Percentiles rank a stretch among this genome's conserved stretches.
Evolutionary conservation across 2,329 filamentous ascomycete genomes (phyloP).

Genomic region (Cercospora sp.): DNA sequence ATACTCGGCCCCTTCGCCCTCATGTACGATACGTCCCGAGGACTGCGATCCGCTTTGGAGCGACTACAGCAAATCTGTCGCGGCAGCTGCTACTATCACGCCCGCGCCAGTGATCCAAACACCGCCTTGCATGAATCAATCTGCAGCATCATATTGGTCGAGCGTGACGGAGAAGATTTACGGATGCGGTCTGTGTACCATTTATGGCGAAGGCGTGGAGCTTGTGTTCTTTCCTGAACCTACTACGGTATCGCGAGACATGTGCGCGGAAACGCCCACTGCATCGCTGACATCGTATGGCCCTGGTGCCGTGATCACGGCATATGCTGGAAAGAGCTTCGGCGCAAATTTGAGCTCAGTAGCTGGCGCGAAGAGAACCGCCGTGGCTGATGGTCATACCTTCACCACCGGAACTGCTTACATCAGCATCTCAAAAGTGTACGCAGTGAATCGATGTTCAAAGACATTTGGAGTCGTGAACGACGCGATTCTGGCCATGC

Average conservation of each 20-base stretch:
- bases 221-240: slow-evolving; percentile 35
- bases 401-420: slow-evolving; percentile 37
- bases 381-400: slow-evolving; percentile 29
- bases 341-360: slow-evolving; percentile 14
- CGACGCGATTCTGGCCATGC: slow-evolving; percentile 35
- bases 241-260: slow-evolving; percentile 29
- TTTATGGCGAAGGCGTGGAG: slow-evolving; percentile 36
- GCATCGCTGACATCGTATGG: slow-evolving; percentile 33
- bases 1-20: slow-evolving; percentile 28
- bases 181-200: slow-evolving; percentile 37
- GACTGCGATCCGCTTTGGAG: slow-evolving; percentile 36
- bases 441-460: slow-evolving; percentile 32
- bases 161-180: slow-evolving; percentile 23
- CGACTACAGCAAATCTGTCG: slow-evolving; percentile 31
- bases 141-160: slow-evolving; percentile 18
- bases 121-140: slow-evolving; percentile 31
- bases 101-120: slow-evolving; percentile 29
- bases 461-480: slow-evolving; percentile 26
- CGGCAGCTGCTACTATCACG: slow-evolving; percentile 18
- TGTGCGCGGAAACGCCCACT: slow-evolving; percentile 34
- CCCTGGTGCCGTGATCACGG: slow-evolving; percentile 29
- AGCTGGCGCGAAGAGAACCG: slow-evolving; percentile 16
- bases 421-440: slow-evolving; percentile 35
- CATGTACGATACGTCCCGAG: slow-evolving; percentile 30
- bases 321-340: slow-evolving; percentile 29